phyloP scores from a whole-genome alignment of 768 basidiomycete genomes.

The Mycena pura region DNA sequence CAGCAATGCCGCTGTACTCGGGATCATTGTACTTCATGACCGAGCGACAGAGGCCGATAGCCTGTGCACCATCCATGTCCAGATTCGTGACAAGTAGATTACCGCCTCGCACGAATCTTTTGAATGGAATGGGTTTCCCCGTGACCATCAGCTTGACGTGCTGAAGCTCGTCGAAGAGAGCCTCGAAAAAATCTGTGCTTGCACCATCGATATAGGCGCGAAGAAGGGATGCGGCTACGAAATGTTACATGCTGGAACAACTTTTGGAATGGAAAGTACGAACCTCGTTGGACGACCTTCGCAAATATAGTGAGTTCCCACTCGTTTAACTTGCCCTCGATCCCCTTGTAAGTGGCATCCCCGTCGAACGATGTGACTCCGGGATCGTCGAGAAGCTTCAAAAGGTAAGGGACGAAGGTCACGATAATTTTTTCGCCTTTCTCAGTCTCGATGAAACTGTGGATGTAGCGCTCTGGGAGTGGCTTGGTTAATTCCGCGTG shows the following conservation, averaged over 20 bases:
- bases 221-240: neutral
- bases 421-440: slow-evolving; percentile 6
- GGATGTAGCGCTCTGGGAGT: slow-evolving; percentile 6
- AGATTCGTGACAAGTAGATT: neutral
- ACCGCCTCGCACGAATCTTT: neutral
- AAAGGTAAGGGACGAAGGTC: neutral
- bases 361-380: slow-evolving; percentile 9
- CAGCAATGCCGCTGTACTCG: slow-evolving; percentile 1
- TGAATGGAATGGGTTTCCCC: neutral
- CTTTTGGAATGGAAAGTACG: neutral
- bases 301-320: slow-evolving; percentile 9
- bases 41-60: neutral
- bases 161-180: neutral
- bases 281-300: slow-evolving; percentile 2
- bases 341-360: slow-evolving; percentile 9
- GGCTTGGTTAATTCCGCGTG: neutral
- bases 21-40: slow-evolving; percentile 3
- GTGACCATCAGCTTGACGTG: neutral
- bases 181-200: neutral
- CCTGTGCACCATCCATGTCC: slow-evolving; percentile 5
- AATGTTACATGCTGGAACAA: neutral
- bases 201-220: slow-evolving; percentile 5
- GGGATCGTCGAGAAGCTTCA: slow-evolving; percentile 11
- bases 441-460: neutral
- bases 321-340: slow-evolving; percentile 9